Evolutionary conservation across 176 grass and related monocot species (phyloP), one percentile per base, ranked within the genome.

Genomic region (Neostapfia colusana): DNA sequence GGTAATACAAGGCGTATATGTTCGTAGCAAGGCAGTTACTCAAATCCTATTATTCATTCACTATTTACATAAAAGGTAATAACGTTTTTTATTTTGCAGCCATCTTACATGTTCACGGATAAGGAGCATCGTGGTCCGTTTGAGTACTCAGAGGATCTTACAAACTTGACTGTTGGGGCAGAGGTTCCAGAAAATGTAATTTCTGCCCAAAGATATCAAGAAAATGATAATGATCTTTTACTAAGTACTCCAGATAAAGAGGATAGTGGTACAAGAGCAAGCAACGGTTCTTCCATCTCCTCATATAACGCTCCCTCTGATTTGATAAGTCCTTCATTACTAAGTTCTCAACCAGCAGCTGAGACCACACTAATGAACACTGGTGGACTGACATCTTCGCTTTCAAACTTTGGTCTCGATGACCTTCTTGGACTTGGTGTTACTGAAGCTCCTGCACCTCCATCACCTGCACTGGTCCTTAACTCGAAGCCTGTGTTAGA

Each of bases 61-160:
- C 48, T 15, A 51, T 12, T 58, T 4, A 58, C n/a, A 31, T 49
- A 40, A 16, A 57, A 73, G 20, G 9, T 68, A 59, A 43, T 55
- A 37, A 85, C 46, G 25, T 81, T 35, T 78, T 46, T 93, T 41
- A 67, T 86, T 80, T 88, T 63, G 71, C 85, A 98, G 91, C 96
- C 96, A 13, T 95, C 92, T 45, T 99, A 99, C 81, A 87, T 95
- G 92, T 99, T 99, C 77, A 99, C 96, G 24, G 96, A 99, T 38
- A 92, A 92, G 85, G 92, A 95, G 72, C 96, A 99, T 83, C 92
- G 85, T 63, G 96, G 92, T 69, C 92, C 96, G 78, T 95, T 99
- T 67, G 96, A 95, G 74, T 95, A 90, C 64, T 90, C 96, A 48
- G 96, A 99, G 69, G 92, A 92, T 74, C 83, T 98, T 63, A 80